These are phyloP conservation scores for Pontederia paniculata DNA, from an alignment of 176 grass and related monocot species.

Conservation along the genomic window DNA sequence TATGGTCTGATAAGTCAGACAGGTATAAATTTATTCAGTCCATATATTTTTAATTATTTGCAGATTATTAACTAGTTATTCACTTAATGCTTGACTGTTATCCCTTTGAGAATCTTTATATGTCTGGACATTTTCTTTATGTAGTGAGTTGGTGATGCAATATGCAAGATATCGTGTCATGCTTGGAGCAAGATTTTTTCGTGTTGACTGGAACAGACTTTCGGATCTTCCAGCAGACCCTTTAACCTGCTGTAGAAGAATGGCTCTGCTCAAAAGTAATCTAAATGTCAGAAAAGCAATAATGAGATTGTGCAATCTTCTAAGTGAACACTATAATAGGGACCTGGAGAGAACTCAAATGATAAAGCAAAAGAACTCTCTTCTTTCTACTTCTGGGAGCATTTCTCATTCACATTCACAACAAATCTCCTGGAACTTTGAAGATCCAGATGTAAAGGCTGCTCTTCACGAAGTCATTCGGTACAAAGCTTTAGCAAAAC, in stretches of 20 bases:
- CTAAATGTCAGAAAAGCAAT: conserved; percentile 53
- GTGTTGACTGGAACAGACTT: conserved; percentile 66
- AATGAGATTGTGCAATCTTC: conserved; percentile 58
- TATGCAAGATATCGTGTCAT: conserved; percentile 59
- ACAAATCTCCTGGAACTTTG: conserved; percentile 58
- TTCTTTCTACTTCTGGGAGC: conserved; percentile 23
- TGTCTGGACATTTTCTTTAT: conserved; percentile 21
- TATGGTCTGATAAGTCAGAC: conserved; percentile 61
- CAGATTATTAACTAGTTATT: background rate
- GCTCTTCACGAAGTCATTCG: conserved; percentile 74
- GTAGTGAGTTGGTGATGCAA: conserved; percentile 65
- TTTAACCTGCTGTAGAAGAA: conserved; percentile 62
- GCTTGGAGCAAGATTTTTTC: conserved; percentile 63
- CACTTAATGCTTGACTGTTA: conserved; percentile 10
- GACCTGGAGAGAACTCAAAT: conserved; percentile 41
- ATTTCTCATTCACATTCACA: conserved; percentile 26
- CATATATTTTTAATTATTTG: background rate
- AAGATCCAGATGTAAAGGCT: conserved; percentile 63
- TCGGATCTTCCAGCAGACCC: conserved; percentile 74
- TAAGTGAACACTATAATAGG: conserved; percentile 44
- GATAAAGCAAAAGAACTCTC: conserved; percentile 26
- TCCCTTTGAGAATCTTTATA: conserved; percentile 10
- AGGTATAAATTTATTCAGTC: conserved; percentile 37
- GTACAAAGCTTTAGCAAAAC: conserved; percentile 53
- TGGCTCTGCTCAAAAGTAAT: conserved; percentile 55